Percentiles rank a stretch among this genome's conserved stretches.
These are phyloP conservation scores for Paraurostyla sp. DNA, from an alignment of 73 alveolate genomes.

Conservation along the genomic window DNA sequence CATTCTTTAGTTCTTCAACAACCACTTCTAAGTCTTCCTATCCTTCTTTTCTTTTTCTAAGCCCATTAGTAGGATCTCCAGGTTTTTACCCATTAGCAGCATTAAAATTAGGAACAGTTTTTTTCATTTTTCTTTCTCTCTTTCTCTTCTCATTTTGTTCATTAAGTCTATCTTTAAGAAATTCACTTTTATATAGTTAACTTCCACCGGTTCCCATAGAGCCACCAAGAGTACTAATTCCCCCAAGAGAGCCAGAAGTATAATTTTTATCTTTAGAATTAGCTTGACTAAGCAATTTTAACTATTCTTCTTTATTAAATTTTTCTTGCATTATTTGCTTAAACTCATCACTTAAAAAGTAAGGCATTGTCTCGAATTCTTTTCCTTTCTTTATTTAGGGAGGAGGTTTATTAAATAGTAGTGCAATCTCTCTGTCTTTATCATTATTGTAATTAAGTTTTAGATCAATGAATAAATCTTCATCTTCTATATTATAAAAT, in stretches of 20 bases:
- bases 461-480: conserved; percentile 58
- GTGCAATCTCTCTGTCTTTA: conserved; percentile 26
- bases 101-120: not conserved
- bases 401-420: conserved; percentile 35
- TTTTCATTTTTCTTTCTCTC: conserved; percentile 51
- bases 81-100: not conserved
- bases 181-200: conserved; percentile 49
- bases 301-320: not conserved
- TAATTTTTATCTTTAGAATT: not conserved
- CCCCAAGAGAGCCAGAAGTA: conserved; percentile 2
- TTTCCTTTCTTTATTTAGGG: conserved; percentile 20
- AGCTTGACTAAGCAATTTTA: not conserved
- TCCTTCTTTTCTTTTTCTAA: conserved; percentile 16
- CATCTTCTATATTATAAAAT: conserved; percentile 35
- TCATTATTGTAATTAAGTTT: conserved; percentile 54
- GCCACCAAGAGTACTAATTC: not conserved
- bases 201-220: conserved; percentile 7
- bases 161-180: conserved; percentile 31
- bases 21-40: conserved; percentile 51
- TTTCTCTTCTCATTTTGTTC: conserved; percentile 59
- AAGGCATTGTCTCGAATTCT: conserved; percentile 56
- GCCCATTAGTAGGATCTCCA: not conserved
- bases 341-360: conserved; percentile 44
- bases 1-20: conserved; percentile 56
- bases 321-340: conserved; percentile 44